These are phyloP conservation scores for Xanthoconium purpureum DNA, from an alignment of 768 basidiomycete genomes.

Conservation along the genomic window DNA sequence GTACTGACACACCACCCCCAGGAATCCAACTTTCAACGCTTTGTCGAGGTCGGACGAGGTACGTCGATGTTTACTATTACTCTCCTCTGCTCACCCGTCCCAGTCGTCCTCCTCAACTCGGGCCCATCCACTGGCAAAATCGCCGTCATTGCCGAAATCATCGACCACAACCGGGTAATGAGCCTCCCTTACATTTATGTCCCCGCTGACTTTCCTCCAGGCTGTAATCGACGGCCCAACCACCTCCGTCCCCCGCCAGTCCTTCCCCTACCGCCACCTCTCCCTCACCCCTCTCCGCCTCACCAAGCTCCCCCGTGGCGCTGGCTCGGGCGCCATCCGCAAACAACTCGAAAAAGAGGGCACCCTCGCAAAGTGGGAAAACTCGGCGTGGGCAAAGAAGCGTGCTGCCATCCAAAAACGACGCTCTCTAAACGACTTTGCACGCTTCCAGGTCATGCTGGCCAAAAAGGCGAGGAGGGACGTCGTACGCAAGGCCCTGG, in stretches of 20 bases:
- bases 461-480: conserved; percentile 88
- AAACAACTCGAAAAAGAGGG: conserved; percentile 87
- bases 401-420: conserved; percentile 71
- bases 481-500: conserved; percentile 64
- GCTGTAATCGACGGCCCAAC: conserved; percentile 94
- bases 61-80: background rate
- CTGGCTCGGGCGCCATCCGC: conserved; percentile 77
- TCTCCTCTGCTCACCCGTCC: conserved; percentile 1
- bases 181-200: background rate
- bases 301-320: conserved; percentile 80
- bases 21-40: conserved; percentile 92
- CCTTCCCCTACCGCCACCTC: conserved; percentile 89
- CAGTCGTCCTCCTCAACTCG: conserved; percentile 87
- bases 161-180: conserved; percentile 94
- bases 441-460: conserved; percentile 83
- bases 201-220: conserved; percentile 39
- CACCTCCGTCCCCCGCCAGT: conserved; percentile 88
- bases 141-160: conserved; percentile 95
- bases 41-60: conserved; percentile 98
- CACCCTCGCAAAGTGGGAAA: conserved; percentile 84
- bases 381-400: conserved; percentile 85
- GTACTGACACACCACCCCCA: conserved; percentile 28
- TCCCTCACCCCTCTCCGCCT: conserved; percentile 85
- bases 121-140: conserved; percentile 86
- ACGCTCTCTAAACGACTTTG: conserved; percentile 83